phyloP scores from a whole-genome alignment of 257 asterid genomes.

The Solanum megistacrolobum region DNA sequence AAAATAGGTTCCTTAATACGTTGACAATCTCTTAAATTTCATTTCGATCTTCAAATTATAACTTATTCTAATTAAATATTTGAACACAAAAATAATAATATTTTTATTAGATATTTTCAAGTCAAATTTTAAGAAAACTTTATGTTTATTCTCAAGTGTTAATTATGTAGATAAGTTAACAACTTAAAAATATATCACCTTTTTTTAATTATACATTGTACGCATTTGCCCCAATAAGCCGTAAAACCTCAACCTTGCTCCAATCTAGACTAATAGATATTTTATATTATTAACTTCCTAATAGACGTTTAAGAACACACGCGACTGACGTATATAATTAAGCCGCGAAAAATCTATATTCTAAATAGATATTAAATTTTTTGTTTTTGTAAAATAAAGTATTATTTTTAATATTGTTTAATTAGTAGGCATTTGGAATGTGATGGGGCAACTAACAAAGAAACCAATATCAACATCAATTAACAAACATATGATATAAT shows the following conservation, averaged over 20 bases:
- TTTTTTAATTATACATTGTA: neutral
- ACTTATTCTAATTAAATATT: neutral
- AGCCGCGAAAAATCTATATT: neutral
- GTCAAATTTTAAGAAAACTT: neutral
- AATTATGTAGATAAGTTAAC: neutral
- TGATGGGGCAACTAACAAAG: constrained; percentile 46
- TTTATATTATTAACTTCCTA: neutral
- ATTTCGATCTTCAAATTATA: neutral
- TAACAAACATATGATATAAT: constrained; percentile 27
- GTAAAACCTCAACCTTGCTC: neutral
- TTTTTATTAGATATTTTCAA: neutral
- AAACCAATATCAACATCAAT: constrained; percentile 44
- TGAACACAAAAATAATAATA: neutral
- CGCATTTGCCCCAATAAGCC: neutral
- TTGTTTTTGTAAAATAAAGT: neutral
- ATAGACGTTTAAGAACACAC: neutral
- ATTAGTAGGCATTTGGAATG: neutral
- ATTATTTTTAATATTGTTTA: neutral
- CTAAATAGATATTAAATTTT: neutral
- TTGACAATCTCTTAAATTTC: neutral
- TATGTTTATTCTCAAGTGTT: neutral
- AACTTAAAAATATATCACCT: neutral
- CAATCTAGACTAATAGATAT: neutral
- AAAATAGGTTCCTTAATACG: neutral
- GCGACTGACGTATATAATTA: neutral